phyloP scores from a whole-genome alignment of 2,329 filamentous ascomycete species.

The Microascus cirrosus region DNA sequence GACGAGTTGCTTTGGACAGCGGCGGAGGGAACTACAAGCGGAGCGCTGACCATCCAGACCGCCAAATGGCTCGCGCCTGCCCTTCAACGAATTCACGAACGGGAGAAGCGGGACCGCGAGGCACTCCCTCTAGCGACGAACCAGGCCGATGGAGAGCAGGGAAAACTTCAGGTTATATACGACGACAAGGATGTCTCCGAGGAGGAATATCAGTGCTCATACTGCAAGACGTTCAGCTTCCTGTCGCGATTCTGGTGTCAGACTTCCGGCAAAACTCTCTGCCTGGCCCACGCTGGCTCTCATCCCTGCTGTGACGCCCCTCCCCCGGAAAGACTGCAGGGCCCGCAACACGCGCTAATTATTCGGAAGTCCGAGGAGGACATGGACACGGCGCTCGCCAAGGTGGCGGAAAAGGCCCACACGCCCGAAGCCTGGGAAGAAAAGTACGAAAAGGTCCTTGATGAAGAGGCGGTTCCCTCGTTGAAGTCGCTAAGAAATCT shows the following conservation, averaged over 20 bases:
- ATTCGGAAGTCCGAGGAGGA: conserved; percentile 67
- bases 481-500: conserved; percentile 77
- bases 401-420: conserved; percentile 74
- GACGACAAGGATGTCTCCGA: conserved; percentile 71
- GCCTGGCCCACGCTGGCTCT: conserved; percentile 68
- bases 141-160: not conserved
- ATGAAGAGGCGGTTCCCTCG: conserved; percentile 73
- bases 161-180: conserved; percentile 41
- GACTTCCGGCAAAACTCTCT: conserved; percentile 70
- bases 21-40: conserved; percentile 61
- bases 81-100: conserved; percentile 62
- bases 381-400: conserved; percentile 56
- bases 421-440: conserved; percentile 83
- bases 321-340: conserved; percentile 55
- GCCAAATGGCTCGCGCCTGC: conserved; percentile 93
- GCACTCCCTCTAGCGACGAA: conserved; percentile 37
- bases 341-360: conserved; percentile 61
- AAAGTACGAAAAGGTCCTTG: conserved; percentile 75
- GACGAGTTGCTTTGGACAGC: conserved; percentile 91
- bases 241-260: conserved; percentile 82
- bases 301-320: conserved; percentile 68
- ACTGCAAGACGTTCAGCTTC: conserved; percentile 89
- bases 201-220: conserved; percentile 83
- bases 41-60: conserved; percentile 63
- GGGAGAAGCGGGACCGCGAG: conserved; percentile 59